phyloP scores from a whole-genome alignment of 495 filamentous ascomycete genomes.

The Mycothermus thermophilus region DNA sequence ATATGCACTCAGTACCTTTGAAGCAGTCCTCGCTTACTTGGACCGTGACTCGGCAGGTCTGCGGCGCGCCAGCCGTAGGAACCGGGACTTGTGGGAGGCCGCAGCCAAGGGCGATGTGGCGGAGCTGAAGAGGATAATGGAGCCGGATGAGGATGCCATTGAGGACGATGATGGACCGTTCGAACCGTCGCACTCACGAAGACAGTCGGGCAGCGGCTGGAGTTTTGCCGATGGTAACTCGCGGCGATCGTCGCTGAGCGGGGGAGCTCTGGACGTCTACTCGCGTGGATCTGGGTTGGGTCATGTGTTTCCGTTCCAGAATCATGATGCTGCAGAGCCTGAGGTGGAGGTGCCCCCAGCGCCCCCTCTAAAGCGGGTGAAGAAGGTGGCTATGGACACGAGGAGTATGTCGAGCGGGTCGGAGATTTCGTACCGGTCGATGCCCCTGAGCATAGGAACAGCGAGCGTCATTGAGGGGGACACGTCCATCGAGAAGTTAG shows the following conservation, averaged over 20 bases:
- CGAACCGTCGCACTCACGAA: constrained; percentile 25
- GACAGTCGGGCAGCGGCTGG: constrained; percentile 26
- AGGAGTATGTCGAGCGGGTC: constrained; percentile 80
- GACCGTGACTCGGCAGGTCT: constrained; percentile 68
- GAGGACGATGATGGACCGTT: constrained; percentile 31
- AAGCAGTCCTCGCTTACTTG: constrained; percentile 88
- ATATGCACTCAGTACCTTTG: constrained; percentile 91
- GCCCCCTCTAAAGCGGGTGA: constrained; percentile 41
- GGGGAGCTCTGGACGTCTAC: constrained; percentile 27
- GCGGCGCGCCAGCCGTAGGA: constrained; percentile 69
- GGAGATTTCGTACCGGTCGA: constrained; percentile 59
- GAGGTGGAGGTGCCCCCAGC: constrained; percentile 17
- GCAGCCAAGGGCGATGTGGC: constrained; percentile 58
- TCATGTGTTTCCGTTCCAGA: constrained; percentile 85
- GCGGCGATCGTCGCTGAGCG: constrained; percentile 29
- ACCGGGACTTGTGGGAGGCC: constrained; percentile 81
- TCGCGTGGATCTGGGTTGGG: constrained; percentile 53
- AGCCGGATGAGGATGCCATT: constrained; percentile 36
- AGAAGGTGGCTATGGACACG: constrained; percentile 78
- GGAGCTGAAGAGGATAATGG: constrained; percentile 65
- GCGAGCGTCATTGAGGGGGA: constrained; percentile 69
- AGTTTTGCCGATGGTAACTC: constrained; percentile 33
- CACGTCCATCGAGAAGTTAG: constrained; percentile 65
- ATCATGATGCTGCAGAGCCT: constrained; percentile 25
- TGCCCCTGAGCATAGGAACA: constrained; percentile 62